These are phyloP conservation scores for Dictyostelium brefeldianum DNA, from an alignment of 78 protist genomes.

Conservation along the genomic window DNA sequence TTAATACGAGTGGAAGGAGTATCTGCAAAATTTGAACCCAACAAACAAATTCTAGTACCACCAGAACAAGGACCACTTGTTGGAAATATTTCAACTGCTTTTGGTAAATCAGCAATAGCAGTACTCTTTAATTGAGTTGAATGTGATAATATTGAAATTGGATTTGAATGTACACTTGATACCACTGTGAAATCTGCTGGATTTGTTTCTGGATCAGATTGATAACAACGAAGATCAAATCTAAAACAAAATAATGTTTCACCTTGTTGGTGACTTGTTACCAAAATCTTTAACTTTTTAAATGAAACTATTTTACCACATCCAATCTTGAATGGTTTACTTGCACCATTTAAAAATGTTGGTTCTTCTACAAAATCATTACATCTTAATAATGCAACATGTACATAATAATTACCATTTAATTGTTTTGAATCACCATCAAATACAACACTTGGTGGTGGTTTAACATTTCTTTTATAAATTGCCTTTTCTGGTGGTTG, in stretches of 20 bases:
- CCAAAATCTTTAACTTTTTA: conserved; percentile 67
- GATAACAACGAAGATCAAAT: conserved; percentile 80
- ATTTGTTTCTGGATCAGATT: conserved; percentile 44
- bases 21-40: conserved; percentile 86
- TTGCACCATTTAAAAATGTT: conserved; percentile 75
- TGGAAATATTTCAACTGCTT: conserved; percentile 79
- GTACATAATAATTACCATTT: conserved; percentile 80
- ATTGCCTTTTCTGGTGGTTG: conserved; percentile 89
- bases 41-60: conserved; percentile 83
- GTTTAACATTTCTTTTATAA: conserved; percentile 85
- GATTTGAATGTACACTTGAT: conserved; percentile 50
- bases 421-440: conserved; percentile 76
- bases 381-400: conserved; percentile 60
- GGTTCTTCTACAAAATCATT: conserved; percentile 83
- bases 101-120: conserved; percentile 60
- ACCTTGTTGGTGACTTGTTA: conserved; percentile 86
- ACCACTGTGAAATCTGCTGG: conserved; percentile 68
- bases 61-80: conserved; percentile 78
- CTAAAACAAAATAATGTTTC: conserved; percentile 86
- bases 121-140: conserved; percentile 80
- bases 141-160: conserved; percentile 83
- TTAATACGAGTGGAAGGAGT: conserved; percentile 77
- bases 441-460: conserved; percentile 83
- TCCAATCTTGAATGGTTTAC: conserved; percentile 37
- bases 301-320: conserved; percentile 64